phyloP scores from a whole-genome alignment of 2,329 filamentous ascomycete species.

The Nemania sp. region DNA sequence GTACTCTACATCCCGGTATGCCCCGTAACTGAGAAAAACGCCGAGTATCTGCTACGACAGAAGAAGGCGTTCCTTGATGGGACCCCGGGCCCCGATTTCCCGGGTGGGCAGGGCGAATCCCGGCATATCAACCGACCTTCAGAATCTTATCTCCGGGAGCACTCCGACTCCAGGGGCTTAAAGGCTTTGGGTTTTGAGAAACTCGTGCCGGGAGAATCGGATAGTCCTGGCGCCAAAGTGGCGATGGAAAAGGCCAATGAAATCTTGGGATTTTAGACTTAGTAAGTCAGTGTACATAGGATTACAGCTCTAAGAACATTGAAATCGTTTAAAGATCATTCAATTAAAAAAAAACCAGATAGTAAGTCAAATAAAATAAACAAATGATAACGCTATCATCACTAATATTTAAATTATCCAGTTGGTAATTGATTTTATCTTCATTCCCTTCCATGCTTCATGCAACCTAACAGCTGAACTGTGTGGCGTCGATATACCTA shows the following conservation, averaged over 20 bases:
- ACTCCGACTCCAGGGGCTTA: slow-evolving; percentile 42
- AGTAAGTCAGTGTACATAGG: too few relatives aligned
- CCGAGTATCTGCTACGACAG: slow-evolving; percentile 71
- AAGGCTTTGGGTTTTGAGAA: slow-evolving; percentile 53
- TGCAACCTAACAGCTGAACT: too few relatives aligned
- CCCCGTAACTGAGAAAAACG: slow-evolving; percentile 76
- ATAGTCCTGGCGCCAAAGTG: slow-evolving; percentile 43
- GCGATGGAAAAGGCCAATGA: slow-evolving; percentile 49
- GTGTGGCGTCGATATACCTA: too few relatives aligned
- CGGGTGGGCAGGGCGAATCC: slow-evolving; percentile 70
- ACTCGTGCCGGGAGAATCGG: slow-evolving; percentile 37
- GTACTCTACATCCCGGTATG: slow-evolving; percentile 90
- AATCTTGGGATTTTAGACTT: slow-evolving; percentile 51
- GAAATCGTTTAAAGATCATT: too few relatives aligned
- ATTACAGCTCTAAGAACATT: too few relatives aligned
- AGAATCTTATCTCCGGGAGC: slow-evolving; percentile 43
- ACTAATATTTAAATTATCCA: too few relatives aligned
- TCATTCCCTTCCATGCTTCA: too few relatives aligned
- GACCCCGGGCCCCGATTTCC: slow-evolving; percentile 71
- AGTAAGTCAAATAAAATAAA: too few relatives aligned
- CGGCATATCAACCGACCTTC: slow-evolving; percentile 54
- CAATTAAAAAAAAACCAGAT: too few relatives aligned
- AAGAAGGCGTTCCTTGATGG: slow-evolving; percentile 72
- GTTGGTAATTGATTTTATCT: too few relatives aligned
- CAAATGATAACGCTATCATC: too few relatives aligned